Evolutionary conservation across 2,329 filamentous ascomycete genomes (phyloP), one percentile per base, ranked within the genome.

Genomic region (Leptosphaerulina australis): DNA sequence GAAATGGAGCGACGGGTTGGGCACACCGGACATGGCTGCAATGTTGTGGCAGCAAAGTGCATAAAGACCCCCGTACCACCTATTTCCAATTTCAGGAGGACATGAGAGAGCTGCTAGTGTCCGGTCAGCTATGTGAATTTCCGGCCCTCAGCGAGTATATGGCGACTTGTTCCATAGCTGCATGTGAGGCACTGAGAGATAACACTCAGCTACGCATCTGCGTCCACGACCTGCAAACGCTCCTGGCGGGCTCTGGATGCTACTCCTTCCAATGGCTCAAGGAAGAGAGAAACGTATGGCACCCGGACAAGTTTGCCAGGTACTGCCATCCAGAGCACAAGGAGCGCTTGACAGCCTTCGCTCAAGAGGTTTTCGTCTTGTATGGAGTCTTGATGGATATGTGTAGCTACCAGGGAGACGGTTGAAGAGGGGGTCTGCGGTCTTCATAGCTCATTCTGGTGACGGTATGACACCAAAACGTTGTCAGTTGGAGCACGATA

Each of bases 291-390:
- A 64, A 60, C 44, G 34, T 61, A 24, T 72, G 66, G 65, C 69
- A 72, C 29, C 69, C 69, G 25, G 69, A 72, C 34, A 63, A 58
- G 21, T 71, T 71, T 34, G 62, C 56, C 24, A 58, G 62, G 34
- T 61, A 50, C 44, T 68, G 67, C 52, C 54, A 60, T 29, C 17
- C 55, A 9, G 57, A 62, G 2, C 41, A 57, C 25, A 55, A 44
- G 11, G 66, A 67, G 2, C 34, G 26, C 0, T 45, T 71, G 28
- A 66, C 62, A 53, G 40, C 43, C 21, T 61, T 56, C 41, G 62
- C 68, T 1, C 58, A 66, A 41, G 44, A 60, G 15, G 46, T 71
- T 38, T 72, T 71, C 21, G 63, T 67, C 10, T 45, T 72, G 29
- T 63, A 67, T 28, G 61, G 64, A 7, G 28, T 62, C 2, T 38